Evolutionary conservation across 345 rosid genomes (phyloP), one percentile per base, ranked within the genome.

Genomic region (Gossypium arboreum): DNA sequence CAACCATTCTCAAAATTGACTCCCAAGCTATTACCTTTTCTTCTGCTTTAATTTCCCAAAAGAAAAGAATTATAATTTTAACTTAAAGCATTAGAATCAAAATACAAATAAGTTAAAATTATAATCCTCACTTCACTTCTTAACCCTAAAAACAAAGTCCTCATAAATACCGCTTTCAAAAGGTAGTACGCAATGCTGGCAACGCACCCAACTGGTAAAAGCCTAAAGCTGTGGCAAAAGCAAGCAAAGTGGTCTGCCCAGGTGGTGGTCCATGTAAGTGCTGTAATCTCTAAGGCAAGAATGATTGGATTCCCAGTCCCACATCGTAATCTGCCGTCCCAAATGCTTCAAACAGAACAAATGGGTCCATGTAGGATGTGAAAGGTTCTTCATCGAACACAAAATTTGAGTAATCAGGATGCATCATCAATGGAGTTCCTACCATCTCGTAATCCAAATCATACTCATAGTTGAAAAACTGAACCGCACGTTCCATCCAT

Each of bases 331-430:
- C 9, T 50, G 68, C 70, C 18, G 76, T 69, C 18, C 67, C 85
- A 39, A 75, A 77, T 65, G 83, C 56, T 76, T 86, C 86, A 68
- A 85, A 80, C 82, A 80, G 68, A 60, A 80, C 79, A 59, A 83
- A 84, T 71, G 90, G 83, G 79, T 90, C 88, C 52, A 83, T 57
- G 51, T 82, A 80, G 70, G 86, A 79, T 66, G 83, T 24, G 76
- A 79, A 83, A 54, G 88, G 89, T 60, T 82, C 86, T 2, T 84
- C 83, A 56, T 84, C 86, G 56, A 78, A 72, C 51, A 71, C 64
- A 18, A 88, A 80, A 41, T 57, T 72, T 24, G 75, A 59, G 39
- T 59, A 58, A 45, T 16, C 69, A 1, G 39, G 54, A 13, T 4
- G 76, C 78, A 76, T 58, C 73, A 68, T 29, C 50, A 51, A 3